Evolutionary conservation across 495 filamentous ascomycete genomes (phyloP), one percentile per base, ranked within the genome.

Genomic region (Penicillium canariense): DNA sequence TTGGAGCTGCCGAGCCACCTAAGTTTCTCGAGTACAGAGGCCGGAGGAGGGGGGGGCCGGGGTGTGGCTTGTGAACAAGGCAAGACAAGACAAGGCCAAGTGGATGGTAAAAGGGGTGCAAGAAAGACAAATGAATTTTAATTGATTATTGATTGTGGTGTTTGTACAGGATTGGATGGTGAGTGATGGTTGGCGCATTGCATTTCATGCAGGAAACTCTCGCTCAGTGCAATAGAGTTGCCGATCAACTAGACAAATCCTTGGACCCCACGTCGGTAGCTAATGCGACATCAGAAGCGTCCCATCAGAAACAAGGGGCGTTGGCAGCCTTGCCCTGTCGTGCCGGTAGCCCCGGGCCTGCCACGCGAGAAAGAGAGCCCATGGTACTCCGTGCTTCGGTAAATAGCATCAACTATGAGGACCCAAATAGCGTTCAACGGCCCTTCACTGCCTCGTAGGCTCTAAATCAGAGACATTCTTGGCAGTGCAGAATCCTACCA

Each of bases 131-230:
- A 11, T 46, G 43, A 30, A 27, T 10, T 12, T 3, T 26, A 2
- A 27, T 5, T 10, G 4, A 26, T 44, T 3, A 43, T 0, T 28
- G n/a, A 28, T 44, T 26, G n/a, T 20, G 25, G 22, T 22, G 35
- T 14, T 7, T n/a, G n/a, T 43, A 25, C 31, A n/a, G 36, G 36
- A 20, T 22, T 39, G n/a, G n/a, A n/a, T n/a, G n/a, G n/a, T 22
- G 3, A 22, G 18, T 39, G 17, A 23, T 23, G 36, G 10, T 39
- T 39, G 36, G 22, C 22, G 36, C n/a, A 39, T 10, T 39, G 18
- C 36, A 60, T 55, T 32, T 60, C 57, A 63, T 67, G 63, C 63
- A 67, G 63, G 63, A 67, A 64, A 58, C 50, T 35, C 48, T 45
- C 32, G 12, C 34, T 54, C 43, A 45, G 34, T 52, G 49, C 54